Evolutionary conservation across 116 monocot genomes (phyloP).

Genomic region (Dioscorea cayenensis): DNA sequence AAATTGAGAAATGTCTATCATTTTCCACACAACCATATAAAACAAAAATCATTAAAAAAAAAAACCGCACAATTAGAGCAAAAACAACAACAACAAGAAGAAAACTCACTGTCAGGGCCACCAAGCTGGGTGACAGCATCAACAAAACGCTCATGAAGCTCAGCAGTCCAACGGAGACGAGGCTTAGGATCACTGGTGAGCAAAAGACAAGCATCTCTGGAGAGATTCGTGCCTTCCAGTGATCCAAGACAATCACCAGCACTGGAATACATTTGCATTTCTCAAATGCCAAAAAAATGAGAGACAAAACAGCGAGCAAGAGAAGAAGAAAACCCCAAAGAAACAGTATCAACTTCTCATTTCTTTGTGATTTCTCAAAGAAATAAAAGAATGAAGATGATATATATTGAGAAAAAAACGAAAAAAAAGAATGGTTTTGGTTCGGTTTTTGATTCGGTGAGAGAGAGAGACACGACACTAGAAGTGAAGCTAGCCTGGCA

Average conservation of each 20-base stretch:
- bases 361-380: no score
- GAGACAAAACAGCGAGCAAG: neutral
- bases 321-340: neutral
- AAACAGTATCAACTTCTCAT: no score
- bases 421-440: neutral
- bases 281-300: no score
- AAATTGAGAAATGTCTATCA: no score
- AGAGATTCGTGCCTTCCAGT: neutral
- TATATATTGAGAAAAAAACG: no score
- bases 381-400: no score
- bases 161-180: slow-evolving; percentile 55
- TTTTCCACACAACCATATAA: neutral
- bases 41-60: neutral
- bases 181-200: slow-evolving; percentile 48
- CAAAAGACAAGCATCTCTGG: slow-evolving; percentile 14
- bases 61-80: no score
- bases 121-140: slow-evolving; percentile 60
- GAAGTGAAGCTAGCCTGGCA: slow-evolving; percentile 1
- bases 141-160: slow-evolving; percentile 58
- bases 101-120: slow-evolving; percentile 46
- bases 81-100: neutral
- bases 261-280: neutral
- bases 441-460: neutral
- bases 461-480: neutral
- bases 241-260: neutral